A percentile compares a stretch with the other conserved stretches of the same genome.
Evolutionary conservation across 805 yeast genomes (phyloP).

Genomic region (Brettanomyces bruxellensis): DNA sequence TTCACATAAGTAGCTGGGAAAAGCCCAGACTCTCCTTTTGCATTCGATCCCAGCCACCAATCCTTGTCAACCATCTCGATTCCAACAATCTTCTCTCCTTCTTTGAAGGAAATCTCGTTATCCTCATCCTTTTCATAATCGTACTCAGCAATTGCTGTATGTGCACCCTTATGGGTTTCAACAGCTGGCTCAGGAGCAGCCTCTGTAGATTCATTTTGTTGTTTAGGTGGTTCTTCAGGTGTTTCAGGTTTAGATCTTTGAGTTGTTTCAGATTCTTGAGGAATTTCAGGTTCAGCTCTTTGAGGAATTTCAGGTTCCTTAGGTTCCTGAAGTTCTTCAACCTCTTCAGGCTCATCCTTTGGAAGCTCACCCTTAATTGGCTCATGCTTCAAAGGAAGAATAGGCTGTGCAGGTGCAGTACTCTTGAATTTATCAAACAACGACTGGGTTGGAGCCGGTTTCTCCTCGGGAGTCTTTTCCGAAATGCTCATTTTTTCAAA

Average conservation of each 20-base stretch:
- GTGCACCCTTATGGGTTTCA: constrained; percentile 9
- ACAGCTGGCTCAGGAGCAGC: constrained; percentile 5
- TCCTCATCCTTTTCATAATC: constrained; percentile 72
- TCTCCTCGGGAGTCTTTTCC: constrained; percentile 12
- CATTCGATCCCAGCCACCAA: constrained; percentile 47
- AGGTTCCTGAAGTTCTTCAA: constrained; percentile 12
- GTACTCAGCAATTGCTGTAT: constrained; percentile 70
- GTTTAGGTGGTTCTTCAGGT: constrained; percentile 5
- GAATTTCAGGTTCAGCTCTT: constrained; percentile 7
- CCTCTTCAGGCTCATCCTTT: constrained; percentile 10
- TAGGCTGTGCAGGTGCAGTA: constrained; percentile 15
- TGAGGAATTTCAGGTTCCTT: constrained; percentile 17
- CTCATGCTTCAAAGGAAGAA: constrained; percentile 9
- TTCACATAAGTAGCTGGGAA: constrained; percentile 50
- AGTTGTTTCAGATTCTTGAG: constrained; percentile 16
- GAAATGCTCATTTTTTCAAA: constrained; percentile 21
- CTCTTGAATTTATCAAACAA: constrained; percentile 4
- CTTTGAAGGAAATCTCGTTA: constrained; percentile 58
- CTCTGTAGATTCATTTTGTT: constrained; percentile 7
- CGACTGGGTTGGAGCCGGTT: constrained; percentile 16
- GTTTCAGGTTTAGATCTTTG: constrained; percentile 8
- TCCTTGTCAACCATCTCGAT: constrained; percentile 67
- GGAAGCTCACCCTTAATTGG: constrained; percentile 10
- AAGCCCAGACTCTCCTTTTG: constrained; percentile 38
- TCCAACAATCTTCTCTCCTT: constrained; percentile 58